Evolutionary conservation across 495 filamentous ascomycete species (phyloP), one percentile per base, ranked within the genome.

Genomic region (Neurospora africana): DNA sequence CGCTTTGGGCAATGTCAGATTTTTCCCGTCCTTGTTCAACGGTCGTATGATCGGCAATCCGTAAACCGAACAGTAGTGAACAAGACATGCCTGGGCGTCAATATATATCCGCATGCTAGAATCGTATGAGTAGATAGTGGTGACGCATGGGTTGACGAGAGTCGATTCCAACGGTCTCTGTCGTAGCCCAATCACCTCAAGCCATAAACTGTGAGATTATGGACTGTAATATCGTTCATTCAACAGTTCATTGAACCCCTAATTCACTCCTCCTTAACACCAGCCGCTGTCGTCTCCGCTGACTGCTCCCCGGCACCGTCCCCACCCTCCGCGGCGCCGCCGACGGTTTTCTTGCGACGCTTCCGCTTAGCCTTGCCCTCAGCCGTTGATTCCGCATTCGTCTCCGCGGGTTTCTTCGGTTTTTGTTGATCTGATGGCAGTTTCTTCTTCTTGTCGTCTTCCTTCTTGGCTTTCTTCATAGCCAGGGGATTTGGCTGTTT

Each of bases 401-500:
- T 67, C 11, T 65, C 70, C 4, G 68, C 53, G 11, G 69, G 44
- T 72, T 75, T 78, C 67, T 68, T 73, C 19, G 77, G 69, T 35
- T 71, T 73, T 68, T 72, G 36, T 58, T 72, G 72, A 58, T 41
- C 71, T 70, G 44, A 27, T 41, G 21, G 47, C 10, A 5, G 7
- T 27, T 27, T 58, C 47, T 58, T 47, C 70, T 77, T 68, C 8
- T 72, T 65, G 68, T 35, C 8, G 65, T 27, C 35, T 43, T 61
- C 67, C 73, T 73, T 78, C 73, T 79, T 81, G 43, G 74, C 68
- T 83, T 97, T 99, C 86, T 93, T 96, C 75, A 97, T 83, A 72
- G 93, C 90, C 74, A 98, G 83, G 11, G 95, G 95, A 84, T 99
- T 99, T 10, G 95, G 93, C 9, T 85, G 90, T 81, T 95, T 98